Percentiles rank a stretch among this genome's conserved stretches.
Conservation (phyloP, 768 basidiomycete species). For the Tubosaeta sp. region DNA sequence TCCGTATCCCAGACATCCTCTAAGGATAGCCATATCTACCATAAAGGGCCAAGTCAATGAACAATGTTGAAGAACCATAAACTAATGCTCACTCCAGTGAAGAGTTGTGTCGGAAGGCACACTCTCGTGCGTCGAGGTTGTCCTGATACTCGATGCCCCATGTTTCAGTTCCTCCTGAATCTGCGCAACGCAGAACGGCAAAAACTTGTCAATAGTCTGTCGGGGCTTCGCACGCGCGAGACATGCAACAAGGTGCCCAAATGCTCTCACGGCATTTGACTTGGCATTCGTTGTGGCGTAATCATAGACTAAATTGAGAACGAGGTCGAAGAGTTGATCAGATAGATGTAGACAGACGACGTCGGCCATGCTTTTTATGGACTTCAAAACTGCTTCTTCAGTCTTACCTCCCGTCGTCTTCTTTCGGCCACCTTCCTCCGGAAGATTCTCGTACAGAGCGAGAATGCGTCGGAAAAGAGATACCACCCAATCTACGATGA, state of each 20-base stretch:
- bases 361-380: slow-evolving; percentile 77
- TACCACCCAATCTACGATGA: slow-evolving; percentile 66
- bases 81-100: slow-evolving; percentile 74
- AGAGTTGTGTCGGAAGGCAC: slow-evolving; percentile 84
- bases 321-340: slow-evolving; percentile 72
- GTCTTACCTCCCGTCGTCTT: slow-evolving; percentile 82
- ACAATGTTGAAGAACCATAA: neutral
- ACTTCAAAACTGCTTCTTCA: slow-evolving; percentile 71
- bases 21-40: slow-evolving; percentile 74
- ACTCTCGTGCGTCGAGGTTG: slow-evolving; percentile 68
- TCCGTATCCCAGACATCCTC: slow-evolving; percentile 77
- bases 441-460: slow-evolving; percentile 85
- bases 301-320: slow-evolving; percentile 77
- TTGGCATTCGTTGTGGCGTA: slow-evolving; percentile 89
- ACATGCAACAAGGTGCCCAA: slow-evolving; percentile 83
- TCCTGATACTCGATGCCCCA: slow-evolving; percentile 83
- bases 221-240: slow-evolving; percentile 75
- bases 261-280: slow-evolving; percentile 86
- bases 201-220: slow-evolving; percentile 74
- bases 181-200: slow-evolving; percentile 70
- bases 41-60: slow-evolving; percentile 1
- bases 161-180: slow-evolving; percentile 84
- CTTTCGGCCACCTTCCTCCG: slow-evolving; percentile 88
- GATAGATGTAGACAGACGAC: slow-evolving; percentile 70
- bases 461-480: slow-evolving; percentile 75